Percentiles rank a stretch among this genome's conserved stretches.
These are phyloP conservation scores for Alternaria ventricosa DNA, from an alignment of 2,329 filamentous ascomycete genomes.

Conservation along the genomic window DNA sequence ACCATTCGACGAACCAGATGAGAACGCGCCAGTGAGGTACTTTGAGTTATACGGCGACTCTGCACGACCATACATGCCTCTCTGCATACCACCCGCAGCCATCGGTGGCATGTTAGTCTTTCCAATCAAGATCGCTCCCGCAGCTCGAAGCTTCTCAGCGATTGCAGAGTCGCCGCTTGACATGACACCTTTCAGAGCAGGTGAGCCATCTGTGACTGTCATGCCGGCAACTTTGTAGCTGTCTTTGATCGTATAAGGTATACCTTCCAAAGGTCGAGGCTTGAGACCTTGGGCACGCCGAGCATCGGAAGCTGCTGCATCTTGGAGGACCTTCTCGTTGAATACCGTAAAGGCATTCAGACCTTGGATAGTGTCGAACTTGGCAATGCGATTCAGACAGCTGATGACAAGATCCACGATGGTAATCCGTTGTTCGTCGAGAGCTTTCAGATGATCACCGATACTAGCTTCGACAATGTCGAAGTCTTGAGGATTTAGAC, in stretches of 20 bases:
- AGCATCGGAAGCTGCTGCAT: slow-evolving; percentile 57
- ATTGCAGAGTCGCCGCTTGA: slow-evolving; percentile 62
- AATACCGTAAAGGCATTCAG: slow-evolving; percentile 60
- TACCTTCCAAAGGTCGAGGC: slow-evolving; percentile 58
- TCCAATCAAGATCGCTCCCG: slow-evolving; percentile 61
- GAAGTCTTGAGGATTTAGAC: slow-evolving; percentile 10
- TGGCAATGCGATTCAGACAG: slow-evolving; percentile 57
- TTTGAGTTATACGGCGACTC: slow-evolving; percentile 63
- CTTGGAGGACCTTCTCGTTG: slow-evolving; percentile 55
- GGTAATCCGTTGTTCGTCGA: slow-evolving; percentile 50
- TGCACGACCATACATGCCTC: slow-evolving; percentile 63
- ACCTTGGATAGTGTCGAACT: slow-evolving; percentile 53
- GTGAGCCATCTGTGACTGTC: slow-evolving; percentile 62
- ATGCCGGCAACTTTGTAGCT: slow-evolving; percentile 62
- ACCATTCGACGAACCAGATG: slow-evolving; percentile 65
- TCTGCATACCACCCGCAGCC: slow-evolving; percentile 65
- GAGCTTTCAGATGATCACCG: slow-evolving; percentile 52
- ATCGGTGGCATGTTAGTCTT: slow-evolving; percentile 67
- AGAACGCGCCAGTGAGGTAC: slow-evolving; percentile 62
- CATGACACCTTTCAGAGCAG: slow-evolving; percentile 59
- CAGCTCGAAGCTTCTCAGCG: slow-evolving; percentile 55
- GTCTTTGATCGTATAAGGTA: slow-evolving; percentile 66
- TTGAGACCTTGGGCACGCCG: slow-evolving; percentile 49
- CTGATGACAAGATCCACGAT: slow-evolving; percentile 55
- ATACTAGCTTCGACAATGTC: slow-evolving; percentile 58